Evolutionary conservation across 164 flowering plant genomes (phyloP), one percentile per base, ranked within the genome.

Genomic region (Aristolochia californica): DNA sequence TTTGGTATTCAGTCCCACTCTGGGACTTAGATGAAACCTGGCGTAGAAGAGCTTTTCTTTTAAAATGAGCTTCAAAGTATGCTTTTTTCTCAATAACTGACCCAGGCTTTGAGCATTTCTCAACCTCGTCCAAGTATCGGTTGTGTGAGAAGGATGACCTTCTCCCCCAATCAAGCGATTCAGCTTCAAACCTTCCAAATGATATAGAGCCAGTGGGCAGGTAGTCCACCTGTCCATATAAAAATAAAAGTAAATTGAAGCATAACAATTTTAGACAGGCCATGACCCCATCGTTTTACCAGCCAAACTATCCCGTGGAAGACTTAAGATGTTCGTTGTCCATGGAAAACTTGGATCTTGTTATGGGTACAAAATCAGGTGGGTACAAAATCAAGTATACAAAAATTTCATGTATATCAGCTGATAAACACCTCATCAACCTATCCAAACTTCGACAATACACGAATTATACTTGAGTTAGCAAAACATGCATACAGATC

Each of bases 21-120:
- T 75, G 78, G 54, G 61, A 45, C 48, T 63, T 81, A 0, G 77
- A 61, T 62, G 76, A 72, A 62, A 60, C 64, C 44, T 70, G 84
- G 13, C 57, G 63, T 26, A 69, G 66, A 62, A 82, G 77, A 43
- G 78, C 83, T 70, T 78, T 89, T 70, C 70, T 84, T 76, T 67
- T 87, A 58, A 84, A 84, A 63, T 83, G 88, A 55, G 93, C 97
- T 65, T 87, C 97, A 68, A 90, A 87, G 68, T 85, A 83, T 23
- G 95, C 97, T 67, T 83, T 87, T 78, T 82, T 89, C 72, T 83
- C 75, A 51, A 70, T 74, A 26, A 89, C 97, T 51, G 87, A 83
- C 56, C 95, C 90, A 4, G 90, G 95, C 57, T 67, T 85, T 16
- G 93, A 83, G 74, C 61, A 83, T 67, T 77, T 83, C 68, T 82